Conservation (phyloP, 306 rosid species). For the Prunus fruticosa region DNA sequence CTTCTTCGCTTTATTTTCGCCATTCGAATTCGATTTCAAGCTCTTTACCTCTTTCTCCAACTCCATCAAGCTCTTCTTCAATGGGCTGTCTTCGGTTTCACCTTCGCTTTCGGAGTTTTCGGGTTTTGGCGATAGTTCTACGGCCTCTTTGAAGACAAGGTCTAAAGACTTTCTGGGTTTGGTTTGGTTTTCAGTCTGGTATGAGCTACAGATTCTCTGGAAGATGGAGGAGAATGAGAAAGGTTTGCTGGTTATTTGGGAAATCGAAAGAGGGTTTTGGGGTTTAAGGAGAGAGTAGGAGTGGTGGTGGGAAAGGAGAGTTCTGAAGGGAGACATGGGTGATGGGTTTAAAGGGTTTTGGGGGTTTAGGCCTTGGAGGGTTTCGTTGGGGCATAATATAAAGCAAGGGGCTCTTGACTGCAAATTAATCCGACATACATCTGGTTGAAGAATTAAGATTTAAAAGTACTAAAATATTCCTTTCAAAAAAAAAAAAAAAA, state of each 20-base stretch:
- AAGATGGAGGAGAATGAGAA: constrained; percentile 22
- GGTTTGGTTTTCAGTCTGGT: constrained; percentile 9
- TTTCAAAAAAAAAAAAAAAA: too few relatives aligned
- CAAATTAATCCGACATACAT: too few relatives aligned
- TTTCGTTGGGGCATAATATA: background rate
- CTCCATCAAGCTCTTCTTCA: constrained; percentile 31
- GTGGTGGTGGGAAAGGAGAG: background rate
- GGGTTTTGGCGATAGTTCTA: constrained; percentile 21
- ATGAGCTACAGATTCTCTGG: constrained; percentile 18
- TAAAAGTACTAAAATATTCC: too few relatives aligned
- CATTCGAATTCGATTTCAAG: constrained; percentile 17
- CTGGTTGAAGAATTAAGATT: too few relatives aligned
- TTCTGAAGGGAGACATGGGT: background rate
- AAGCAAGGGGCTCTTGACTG: too few relatives aligned
- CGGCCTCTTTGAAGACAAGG: constrained; percentile 44
- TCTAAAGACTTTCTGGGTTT: constrained; percentile 33
- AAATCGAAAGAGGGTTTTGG: constrained; percentile 28
- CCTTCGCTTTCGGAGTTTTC: constrained; percentile 7
- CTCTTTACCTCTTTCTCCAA: constrained; percentile 31
- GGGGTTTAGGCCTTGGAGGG: background rate
- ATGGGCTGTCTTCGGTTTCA: constrained; percentile 9
- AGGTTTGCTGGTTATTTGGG: constrained; percentile 20
- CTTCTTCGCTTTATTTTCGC: background rate
- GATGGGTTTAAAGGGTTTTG: background rate
- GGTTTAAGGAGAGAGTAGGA: constrained; percentile 1